Conservation (phyloP, 179 eudicot species). For the Beta lomatogona region DNA sequence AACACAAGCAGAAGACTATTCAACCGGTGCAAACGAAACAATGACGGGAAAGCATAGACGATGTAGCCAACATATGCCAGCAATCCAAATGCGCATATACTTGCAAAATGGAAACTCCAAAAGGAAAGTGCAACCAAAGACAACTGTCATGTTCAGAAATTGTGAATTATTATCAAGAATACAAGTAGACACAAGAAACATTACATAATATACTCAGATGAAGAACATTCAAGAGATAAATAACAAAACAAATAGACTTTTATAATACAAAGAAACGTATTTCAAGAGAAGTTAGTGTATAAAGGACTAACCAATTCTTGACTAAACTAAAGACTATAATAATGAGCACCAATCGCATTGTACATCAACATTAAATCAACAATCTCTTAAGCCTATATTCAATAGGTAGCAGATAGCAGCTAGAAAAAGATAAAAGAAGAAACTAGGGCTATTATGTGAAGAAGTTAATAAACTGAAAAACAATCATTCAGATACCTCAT, state of each 20-base stretch:
- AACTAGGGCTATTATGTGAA: neutral
- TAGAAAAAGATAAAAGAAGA: neutral
- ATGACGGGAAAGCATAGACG: slow-evolving; percentile 84
- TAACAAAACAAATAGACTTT: neutral
- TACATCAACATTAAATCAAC: neutral
- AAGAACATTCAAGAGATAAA: neutral
- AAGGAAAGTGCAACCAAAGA: slow-evolving; percentile 84
- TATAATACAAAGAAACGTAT: neutral
- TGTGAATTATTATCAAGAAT: slow-evolving; percentile 32
- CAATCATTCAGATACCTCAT: slow-evolving; percentile 6
- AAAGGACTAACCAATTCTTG: neutral
- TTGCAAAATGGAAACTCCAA: slow-evolving; percentile 98
- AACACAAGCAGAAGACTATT: slow-evolving; percentile 93
- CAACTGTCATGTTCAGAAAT: slow-evolving; percentile 65
- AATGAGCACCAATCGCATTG: neutral
- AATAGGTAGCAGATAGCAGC: neutral
- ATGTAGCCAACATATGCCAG: slow-evolving; percentile 93
- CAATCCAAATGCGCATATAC: slow-evolving; percentile 93
- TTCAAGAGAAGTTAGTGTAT: neutral
- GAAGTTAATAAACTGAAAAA: neutral
- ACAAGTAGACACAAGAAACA: neutral
- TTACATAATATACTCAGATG: neutral
- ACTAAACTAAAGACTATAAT: neutral
- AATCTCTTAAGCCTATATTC: neutral
- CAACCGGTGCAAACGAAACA: slow-evolving; percentile 87